Percentiles rank a stretch among this genome's conserved stretches.
Conservation (phyloP, 441 rosid genomes). For the Geranium incanum region DNA sequence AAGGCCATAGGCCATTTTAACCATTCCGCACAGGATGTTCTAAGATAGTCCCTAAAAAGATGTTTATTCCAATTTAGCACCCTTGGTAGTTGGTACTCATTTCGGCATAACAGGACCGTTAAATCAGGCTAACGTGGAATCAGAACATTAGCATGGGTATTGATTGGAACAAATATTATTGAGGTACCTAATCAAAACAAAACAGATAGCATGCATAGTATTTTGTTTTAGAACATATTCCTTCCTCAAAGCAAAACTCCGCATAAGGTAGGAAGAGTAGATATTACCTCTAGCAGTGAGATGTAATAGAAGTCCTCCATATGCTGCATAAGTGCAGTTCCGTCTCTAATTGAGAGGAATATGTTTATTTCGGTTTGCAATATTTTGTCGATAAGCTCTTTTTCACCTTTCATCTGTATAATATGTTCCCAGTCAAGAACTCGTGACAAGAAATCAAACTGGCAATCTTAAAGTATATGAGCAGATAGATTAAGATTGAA, state of each 20-base stretch:
- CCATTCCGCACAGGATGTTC: background rate
- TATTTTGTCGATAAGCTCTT: slow-evolving; percentile 81
- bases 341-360: slow-evolving; percentile 80
- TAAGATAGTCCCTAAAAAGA: background rate
- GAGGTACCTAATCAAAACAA: background rate
- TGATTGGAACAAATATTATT: background rate
- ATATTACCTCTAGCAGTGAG: slow-evolving; percentile 70
- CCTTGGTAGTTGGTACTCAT: too few relatives aligned
- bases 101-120: background rate
- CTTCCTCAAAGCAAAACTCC: background rate
- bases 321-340: slow-evolving; percentile 94
- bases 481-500: background rate
- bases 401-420: slow-evolving; percentile 93
- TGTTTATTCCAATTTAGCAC: too few relatives aligned
- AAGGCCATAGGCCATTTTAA: background rate
- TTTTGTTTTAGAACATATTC: too few relatives aligned
- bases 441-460: slow-evolving; percentile 6
- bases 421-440: slow-evolving; percentile 8
- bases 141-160: too few relatives aligned
- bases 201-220: too few relatives aligned
- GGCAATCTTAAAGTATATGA: background rate
- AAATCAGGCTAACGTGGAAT: background rate
- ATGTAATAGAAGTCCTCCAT: slow-evolving; percentile 97
- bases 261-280: background rate
- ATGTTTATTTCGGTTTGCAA: slow-evolving; percentile 85